Percentiles rank a stretch among this genome's conserved stretches.
Evolutionary conservation across 768 basidiomycete species (phyloP).

Genomic region (Trametes maxima): DNA sequence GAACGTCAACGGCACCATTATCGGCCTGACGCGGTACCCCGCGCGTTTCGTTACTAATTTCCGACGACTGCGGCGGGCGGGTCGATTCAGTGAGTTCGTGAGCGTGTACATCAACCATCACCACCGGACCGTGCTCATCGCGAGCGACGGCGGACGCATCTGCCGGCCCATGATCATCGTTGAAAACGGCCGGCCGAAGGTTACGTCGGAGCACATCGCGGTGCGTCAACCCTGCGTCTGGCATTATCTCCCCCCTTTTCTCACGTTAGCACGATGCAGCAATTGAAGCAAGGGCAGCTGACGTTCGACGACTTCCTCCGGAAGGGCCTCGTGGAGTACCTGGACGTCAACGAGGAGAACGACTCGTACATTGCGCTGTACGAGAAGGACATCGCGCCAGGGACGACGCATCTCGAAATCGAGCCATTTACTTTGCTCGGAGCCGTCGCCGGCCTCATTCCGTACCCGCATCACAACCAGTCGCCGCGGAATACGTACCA

Average conservation of each 20-base stretch:
- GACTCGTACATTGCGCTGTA: slow-evolving; percentile 96
- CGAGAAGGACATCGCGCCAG: slow-evolving; percentile 78
- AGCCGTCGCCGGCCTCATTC: slow-evolving; percentile 97
- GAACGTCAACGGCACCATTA: slow-evolving; percentile 94
- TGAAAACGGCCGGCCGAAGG: slow-evolving; percentile 74
- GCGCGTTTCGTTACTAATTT: slow-evolving; percentile 86
- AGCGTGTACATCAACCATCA: slow-evolving; percentile 96
- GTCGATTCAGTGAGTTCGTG: slow-evolving; percentile 94
- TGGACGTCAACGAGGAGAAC: slow-evolving; percentile 99
- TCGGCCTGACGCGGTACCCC: slow-evolving; percentile 89
- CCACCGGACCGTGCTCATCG: slow-evolving; percentile 93
- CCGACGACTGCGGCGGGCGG: slow-evolving; percentile 88
- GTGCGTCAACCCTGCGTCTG: slow-evolving; percentile 45
- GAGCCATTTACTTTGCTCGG: slow-evolving; percentile 98
- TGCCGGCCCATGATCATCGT: slow-evolving; percentile 98
- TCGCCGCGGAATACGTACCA: slow-evolving; percentile 99
- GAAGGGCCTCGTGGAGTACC: slow-evolving; percentile 93
- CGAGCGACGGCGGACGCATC: slow-evolving; percentile 95
- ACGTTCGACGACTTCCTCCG: slow-evolving; percentile 94
- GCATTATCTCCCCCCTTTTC: neutral
- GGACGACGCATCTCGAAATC: slow-evolving; percentile 95
- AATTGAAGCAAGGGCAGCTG: slow-evolving; percentile 75
- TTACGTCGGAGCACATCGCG: slow-evolving; percentile 76
- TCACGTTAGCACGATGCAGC: slow-evolving; percentile 42
- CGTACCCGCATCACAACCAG: slow-evolving; percentile 99